Conservation (phyloP, 495 filamentous ascomycete species). For the Aspergillus carlsbadensis region DNA sequence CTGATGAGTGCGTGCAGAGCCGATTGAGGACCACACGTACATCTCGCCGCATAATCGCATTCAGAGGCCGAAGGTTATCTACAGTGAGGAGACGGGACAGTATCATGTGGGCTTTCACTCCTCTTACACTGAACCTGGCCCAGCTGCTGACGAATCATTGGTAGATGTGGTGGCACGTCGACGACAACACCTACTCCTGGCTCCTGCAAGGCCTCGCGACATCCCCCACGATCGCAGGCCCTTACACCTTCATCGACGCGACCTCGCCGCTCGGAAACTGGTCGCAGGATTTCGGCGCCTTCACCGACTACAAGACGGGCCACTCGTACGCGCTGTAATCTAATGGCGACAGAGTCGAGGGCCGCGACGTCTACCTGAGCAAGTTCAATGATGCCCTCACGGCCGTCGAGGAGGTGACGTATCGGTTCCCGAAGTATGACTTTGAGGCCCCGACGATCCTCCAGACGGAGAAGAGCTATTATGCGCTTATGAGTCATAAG, state of each 20-base stretch:
- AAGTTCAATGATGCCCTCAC: constrained; percentile 22
- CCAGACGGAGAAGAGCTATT: constrained; percentile 29
- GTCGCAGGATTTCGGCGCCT: constrained; percentile 30
- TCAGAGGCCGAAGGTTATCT: constrained; percentile 29
- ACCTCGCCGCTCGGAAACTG: constrained; percentile 29
- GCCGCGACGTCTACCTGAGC: constrained; percentile 25
- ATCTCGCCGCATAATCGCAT: constrained; percentile 23
- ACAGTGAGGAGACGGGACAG: constrained; percentile 21
- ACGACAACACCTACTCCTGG: constrained; percentile 25
- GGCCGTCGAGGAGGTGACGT: constrained; percentile 18
- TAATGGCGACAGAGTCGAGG: constrained; percentile 24
- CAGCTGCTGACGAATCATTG: too few species aligned
- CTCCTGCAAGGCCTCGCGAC: constrained; percentile 27
- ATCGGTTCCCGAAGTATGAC: constrained; percentile 27
- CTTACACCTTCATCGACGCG: constrained; percentile 27
- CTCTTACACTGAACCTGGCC: not conserved
- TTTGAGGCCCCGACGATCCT: constrained; percentile 28
- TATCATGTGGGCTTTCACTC: constrained; percentile 20
- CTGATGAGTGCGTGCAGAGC: constrained; percentile 7
- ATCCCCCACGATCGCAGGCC: constrained; percentile 17
- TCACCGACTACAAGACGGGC: constrained; percentile 25
- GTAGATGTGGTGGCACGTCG: constrained; percentile 31
- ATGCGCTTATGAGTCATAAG: constrained; percentile 30
- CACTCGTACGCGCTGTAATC: constrained; percentile 27
- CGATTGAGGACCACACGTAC: constrained; percentile 23